Evolutionary conservation across 2,329 filamentous ascomycete species (phyloP).

Genomic region (Sporothrix phasma): DNA sequence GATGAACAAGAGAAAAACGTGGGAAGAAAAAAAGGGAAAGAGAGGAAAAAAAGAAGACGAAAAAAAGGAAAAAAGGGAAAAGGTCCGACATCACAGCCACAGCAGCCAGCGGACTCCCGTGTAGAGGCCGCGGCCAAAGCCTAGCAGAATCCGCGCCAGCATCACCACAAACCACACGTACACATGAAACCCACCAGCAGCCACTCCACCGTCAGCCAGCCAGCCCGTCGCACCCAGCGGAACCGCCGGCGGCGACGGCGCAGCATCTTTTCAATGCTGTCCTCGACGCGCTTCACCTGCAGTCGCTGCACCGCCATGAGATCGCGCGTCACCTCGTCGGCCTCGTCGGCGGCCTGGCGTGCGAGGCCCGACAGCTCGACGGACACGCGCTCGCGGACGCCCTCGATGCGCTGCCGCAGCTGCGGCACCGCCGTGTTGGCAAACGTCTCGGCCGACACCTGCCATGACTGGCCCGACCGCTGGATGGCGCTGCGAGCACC

Average conservation of each 20-base stretch:
- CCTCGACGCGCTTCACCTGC: slow-evolving; percentile 68
- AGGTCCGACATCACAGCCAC: slow-evolving; percentile 49
- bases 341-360: slow-evolving; percentile 61
- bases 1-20: neutral
- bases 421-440: slow-evolving; percentile 44
- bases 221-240: slow-evolving; percentile 62
- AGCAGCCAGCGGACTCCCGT: slow-evolving; percentile 67
- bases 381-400: slow-evolving; percentile 36
- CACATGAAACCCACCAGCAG: slow-evolving; percentile 80
- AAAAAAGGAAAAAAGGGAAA: neutral
- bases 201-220: slow-evolving; percentile 84
- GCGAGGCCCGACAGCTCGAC: slow-evolving; percentile 51
- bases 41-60: neutral
- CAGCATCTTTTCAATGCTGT: slow-evolving; percentile 68
- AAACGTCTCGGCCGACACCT: slow-evolving; percentile 50
- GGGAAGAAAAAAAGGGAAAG: neutral
- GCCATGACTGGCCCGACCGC: slow-evolving; percentile 45
- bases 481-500: slow-evolving; percentile 40
- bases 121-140: slow-evolving; percentile 49
- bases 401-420: slow-evolving; percentile 40
- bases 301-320: slow-evolving; percentile 68
- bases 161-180: slow-evolving; percentile 86
- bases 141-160: slow-evolving; percentile 55
- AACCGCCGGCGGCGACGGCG: slow-evolving; percentile 57
- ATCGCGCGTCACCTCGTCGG: slow-evolving; percentile 67